Percentiles rank a stretch among this genome's conserved stretches.
Conservation (phyloP, 1,139 yeast genomes). For the Blastobotrys arbuscula region DNA sequence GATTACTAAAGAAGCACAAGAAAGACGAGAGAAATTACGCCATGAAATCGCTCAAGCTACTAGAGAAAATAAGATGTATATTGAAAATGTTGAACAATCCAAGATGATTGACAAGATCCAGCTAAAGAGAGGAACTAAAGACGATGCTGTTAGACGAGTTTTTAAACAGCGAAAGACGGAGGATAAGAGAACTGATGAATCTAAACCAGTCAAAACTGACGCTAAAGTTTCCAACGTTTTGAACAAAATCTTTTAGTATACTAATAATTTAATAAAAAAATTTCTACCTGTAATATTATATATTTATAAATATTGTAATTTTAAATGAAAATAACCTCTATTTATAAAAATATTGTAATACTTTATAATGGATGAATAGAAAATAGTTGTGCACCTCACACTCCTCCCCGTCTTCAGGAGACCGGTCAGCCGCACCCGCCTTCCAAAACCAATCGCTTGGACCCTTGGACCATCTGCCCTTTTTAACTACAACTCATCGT, state of each 20-base stretch:
- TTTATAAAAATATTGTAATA: too few relatives aligned
- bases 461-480: too few relatives aligned
- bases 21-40: slow-evolving; percentile 79
- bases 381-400: too few relatives aligned
- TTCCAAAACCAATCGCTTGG: too few relatives aligned
- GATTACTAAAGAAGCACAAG: slow-evolving; percentile 83
- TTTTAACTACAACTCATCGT: slow-evolving; percentile 29
- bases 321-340: too few relatives aligned
- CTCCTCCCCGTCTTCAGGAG: too few relatives aligned
- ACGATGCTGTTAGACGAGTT: slow-evolving; percentile 23
- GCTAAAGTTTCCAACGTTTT: slow-evolving; percentile 22
- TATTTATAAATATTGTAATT: too few relatives aligned
- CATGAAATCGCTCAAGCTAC: slow-evolving; percentile 87
- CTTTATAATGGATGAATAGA: too few relatives aligned
- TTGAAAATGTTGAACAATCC: slow-evolving; percentile 78
- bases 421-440: too few relatives aligned
- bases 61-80: slow-evolving; percentile 75
- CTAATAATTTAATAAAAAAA: too few relatives aligned
- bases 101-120: slow-evolving; percentile 71
- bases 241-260: slow-evolving; percentile 13
- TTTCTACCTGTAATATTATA: too few relatives aligned
- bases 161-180: slow-evolving; percentile 30
- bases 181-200: slow-evolving; percentile 21
- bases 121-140: slow-evolving; percentile 42
- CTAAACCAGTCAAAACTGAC: slow-evolving; percentile 14